Evolutionary conservation across 208 protist species (phyloP).

Genomic region (Kentomonas sorsogonicus): DNA sequence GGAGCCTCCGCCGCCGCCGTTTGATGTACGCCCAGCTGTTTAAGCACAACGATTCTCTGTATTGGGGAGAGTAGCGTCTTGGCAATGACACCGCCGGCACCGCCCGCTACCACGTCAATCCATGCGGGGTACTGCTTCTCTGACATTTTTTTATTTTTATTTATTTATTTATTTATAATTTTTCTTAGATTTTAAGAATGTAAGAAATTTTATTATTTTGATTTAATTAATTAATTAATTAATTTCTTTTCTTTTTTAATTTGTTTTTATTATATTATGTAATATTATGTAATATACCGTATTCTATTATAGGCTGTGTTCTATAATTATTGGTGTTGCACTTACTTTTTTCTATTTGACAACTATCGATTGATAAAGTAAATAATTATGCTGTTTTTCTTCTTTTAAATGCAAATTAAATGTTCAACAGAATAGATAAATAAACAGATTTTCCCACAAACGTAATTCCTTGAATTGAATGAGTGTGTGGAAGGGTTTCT

Average conservation of each 20-base stretch:
- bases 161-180: constrained; percentile 2
- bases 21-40: constrained; percentile 4
- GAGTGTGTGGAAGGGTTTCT: too few species aligned
- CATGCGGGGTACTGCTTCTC: constrained; percentile 73
- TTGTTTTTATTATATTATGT: constrained; percentile 1
- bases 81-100: constrained; percentile 59
- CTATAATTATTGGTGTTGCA: background rate
- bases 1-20: too few species aligned
- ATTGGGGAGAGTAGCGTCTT: constrained; percentile 82
- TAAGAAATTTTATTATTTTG: background rate
- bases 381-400: background rate
- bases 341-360: background rate
- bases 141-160: background rate
- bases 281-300: background rate
- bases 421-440: background rate
- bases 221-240: background rate
- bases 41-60: constrained; percentile 81
- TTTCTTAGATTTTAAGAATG: background rate
- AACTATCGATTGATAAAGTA: background rate
- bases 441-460: background rate
- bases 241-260: background rate
- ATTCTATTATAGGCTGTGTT: too few species aligned
- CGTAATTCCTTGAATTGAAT: too few species aligned
- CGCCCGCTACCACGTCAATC: constrained; percentile 79
- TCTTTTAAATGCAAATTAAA: background rate